phyloP scores from a whole-genome alignment of 331 rosid genomes.

The Dryas integrifolia region DNA sequence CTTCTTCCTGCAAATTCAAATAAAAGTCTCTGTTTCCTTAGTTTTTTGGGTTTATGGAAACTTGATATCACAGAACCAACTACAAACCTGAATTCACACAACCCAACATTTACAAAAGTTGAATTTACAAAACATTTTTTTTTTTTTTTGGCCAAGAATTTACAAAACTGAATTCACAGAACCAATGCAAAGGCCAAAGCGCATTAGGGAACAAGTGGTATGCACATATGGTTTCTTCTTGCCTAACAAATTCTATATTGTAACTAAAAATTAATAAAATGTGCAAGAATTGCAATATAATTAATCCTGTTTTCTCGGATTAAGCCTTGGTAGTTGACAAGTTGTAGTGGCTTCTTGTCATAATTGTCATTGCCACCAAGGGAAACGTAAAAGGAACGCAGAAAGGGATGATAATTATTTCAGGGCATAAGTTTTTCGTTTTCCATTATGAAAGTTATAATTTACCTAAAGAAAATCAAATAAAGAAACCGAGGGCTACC shows the following conservation, averaged over 20 bases:
- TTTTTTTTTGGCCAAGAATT: too few relatives aligned
- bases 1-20: conserved; percentile 51
- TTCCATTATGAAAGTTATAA: neutral
- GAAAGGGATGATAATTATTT: neutral
- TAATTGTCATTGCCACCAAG: neutral
- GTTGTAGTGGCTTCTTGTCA: conserved; percentile 7
- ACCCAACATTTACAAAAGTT: too few relatives aligned
- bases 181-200: too few relatives aligned
- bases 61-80: too few relatives aligned
- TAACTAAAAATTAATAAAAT: neutral
- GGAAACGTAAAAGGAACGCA: conserved; percentile 4
- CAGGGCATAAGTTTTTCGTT: conserved; percentile 1
- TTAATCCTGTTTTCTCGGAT: neutral
- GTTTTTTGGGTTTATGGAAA: neutral
- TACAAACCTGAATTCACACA: too few relatives aligned
- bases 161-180: too few relatives aligned
- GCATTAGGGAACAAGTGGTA: too few relatives aligned
- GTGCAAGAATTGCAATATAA: conserved; percentile 13
- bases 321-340: neutral
- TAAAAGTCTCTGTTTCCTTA: neutral
- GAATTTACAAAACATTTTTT: too few relatives aligned
- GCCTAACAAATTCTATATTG: neutral
- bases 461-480: neutral
- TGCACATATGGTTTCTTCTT: neutral
- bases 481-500: neutral